A percentile compares a stretch with the other conserved stretches of the same genome.
These are phyloP conservation scores for Clitocybe nebularis DNA, from an alignment of 1,284 basidiomycete species.

Conservation along the genomic window DNA sequence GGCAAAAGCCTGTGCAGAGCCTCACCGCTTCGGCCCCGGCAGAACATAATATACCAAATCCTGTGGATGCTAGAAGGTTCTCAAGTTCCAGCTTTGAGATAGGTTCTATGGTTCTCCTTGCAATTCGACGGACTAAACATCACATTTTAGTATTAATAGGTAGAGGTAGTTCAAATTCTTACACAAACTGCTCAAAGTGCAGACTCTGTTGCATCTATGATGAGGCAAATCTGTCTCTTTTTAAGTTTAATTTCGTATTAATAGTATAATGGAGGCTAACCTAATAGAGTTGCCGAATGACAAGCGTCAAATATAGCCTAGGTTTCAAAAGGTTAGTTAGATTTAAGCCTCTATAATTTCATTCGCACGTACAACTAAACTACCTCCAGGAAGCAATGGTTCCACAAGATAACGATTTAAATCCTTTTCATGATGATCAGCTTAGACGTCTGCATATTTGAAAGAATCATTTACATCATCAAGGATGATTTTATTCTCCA, in stretches of 20 bases:
- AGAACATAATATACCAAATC: too few relatives aligned
- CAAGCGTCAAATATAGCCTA: conserved; percentile 9
- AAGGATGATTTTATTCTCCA: conserved; percentile 1
- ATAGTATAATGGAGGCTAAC: neutral
- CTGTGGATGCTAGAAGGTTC: too few relatives aligned
- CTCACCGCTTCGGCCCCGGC: neutral
- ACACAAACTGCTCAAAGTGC: neutral
- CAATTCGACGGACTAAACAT: neutral
- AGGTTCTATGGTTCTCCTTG: too few relatives aligned
- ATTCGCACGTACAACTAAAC: conserved; percentile 3
- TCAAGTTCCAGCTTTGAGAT: too few relatives aligned
- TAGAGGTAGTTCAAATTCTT: neutral
- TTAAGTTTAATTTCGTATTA: too few relatives aligned
- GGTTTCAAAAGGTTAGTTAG: too few relatives aligned
- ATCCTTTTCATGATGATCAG: neutral
- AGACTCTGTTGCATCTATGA: conserved; percentile 6
- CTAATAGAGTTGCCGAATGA: conserved; percentile 6
- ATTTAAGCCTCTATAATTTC: too few relatives aligned
- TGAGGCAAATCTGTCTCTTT: conserved; percentile 1
- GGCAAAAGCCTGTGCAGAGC: neutral
- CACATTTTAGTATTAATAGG: neutral
- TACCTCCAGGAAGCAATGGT: neutral
- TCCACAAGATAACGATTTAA: conserved; percentile 3
- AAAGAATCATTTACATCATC: conserved; percentile 2
- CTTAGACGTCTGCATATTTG: neutral